Conservation (phyloP, 2,329 filamentous ascomycete genomes). For the Ascochyta rabiei region DNA sequence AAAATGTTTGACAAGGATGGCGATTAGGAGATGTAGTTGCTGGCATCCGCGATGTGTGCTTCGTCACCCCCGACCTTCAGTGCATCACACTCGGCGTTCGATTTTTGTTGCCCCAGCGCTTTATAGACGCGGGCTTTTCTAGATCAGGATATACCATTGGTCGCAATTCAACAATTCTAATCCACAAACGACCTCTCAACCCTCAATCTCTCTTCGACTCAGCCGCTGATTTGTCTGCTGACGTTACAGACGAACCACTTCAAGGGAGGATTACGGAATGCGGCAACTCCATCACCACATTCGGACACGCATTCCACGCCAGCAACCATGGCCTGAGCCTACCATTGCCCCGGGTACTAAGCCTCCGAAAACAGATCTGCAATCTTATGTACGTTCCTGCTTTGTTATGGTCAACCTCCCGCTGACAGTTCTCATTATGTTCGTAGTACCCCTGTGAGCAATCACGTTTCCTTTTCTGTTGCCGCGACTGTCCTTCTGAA, state of each 20-base stretch:
- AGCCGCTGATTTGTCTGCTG: constrained; percentile 6
- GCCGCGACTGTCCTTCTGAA: constrained; percentile 3
- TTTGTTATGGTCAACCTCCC: constrained; percentile 33
- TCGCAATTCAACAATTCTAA: constrained; percentile 3
- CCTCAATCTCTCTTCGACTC: neutral
- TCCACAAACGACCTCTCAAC: neutral
- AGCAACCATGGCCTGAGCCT: constrained; percentile 10
- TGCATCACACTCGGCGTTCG: constrained; percentile 34
- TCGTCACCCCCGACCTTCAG: constrained; percentile 16
- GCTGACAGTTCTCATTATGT: constrained; percentile 14
- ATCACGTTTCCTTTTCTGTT: constrained; percentile 22
- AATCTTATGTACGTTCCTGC: constrained; percentile 32
- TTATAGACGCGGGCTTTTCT: constrained; percentile 19
- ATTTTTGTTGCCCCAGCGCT: constrained; percentile 12
- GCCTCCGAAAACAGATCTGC: constrained; percentile 23
- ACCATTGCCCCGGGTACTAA: constrained; percentile 11
- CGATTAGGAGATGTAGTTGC: constrained; percentile 26
- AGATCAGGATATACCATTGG: constrained; percentile 20
- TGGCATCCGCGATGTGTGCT: constrained; percentile 3
- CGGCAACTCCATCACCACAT: constrained; percentile 16
- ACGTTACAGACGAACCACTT: constrained; percentile 1
- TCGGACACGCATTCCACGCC: constrained; percentile 17
- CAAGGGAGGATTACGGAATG: constrained; percentile 31
- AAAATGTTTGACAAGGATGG: constrained; percentile 66
- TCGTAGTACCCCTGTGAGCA: constrained; percentile 14